Evolutionary conservation across 176 grass and related monocot species (phyloP), one percentile per base, ranked within the genome.

Genomic region (Coix lacrymajobi): DNA sequence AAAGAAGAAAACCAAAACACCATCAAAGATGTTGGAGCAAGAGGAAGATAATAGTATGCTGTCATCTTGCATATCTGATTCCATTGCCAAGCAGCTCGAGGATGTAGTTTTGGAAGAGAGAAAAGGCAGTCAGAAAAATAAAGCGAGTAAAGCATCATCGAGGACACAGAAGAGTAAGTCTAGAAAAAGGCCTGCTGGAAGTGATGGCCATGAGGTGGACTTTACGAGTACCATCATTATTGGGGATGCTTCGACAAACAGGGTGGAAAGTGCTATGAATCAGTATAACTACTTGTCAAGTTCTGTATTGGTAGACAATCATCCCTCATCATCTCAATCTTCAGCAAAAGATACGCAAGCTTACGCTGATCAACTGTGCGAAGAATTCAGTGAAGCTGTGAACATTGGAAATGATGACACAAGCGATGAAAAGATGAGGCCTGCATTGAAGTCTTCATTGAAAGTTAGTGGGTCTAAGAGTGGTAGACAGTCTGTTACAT

Each of bases 11-110:
- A 66, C n/a, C 33, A 85, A 86, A 80, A 22, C 75, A 46, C 78
- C 67, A 40, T 87, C 44, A 4, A 79, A 93, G 67, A 73, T 78
- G 33, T 64, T 84, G 31, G 74, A 85, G 37, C 45, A 81, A 84
- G 79, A 86, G 58, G 79, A 75, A 41, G 84, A 83, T 22, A 68
- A 31, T 2, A 62, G 61, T 69, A 79, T 83, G 74, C 31, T 83
- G 41, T 83, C 49, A 11, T 68, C 88, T 83, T 86, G 88, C 88
- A 91, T 91, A 80, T 94, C 91, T 48, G 64, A 94, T 75, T 88
- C 83, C 24, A 96, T 99, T 87, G 88, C 81, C 1, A 96, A 92
- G 75, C 92, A 92, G 12, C 85, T 96, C 11, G 83, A 98, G 44
- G 45, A 69, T 80, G 70, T 90, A 62, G 66, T 88, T 79, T 36